phyloP scores from a whole-genome alignment of 176 grass and related monocot species.

The Cenchrus fungigraminus region DNA sequence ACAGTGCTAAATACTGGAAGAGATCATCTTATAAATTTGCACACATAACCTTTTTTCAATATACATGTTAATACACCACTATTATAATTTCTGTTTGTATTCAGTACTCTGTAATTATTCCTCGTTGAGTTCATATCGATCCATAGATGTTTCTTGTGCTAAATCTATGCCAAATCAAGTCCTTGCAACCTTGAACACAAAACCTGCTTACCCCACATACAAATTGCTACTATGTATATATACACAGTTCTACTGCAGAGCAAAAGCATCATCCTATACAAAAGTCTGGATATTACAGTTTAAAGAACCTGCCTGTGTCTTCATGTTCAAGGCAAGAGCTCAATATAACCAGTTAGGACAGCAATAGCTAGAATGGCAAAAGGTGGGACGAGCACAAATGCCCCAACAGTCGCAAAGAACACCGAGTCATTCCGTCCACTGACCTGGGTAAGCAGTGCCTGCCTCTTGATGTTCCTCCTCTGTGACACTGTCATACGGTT shows the following conservation, averaged over 20 bases:
- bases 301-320: not conserved
- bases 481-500: slow-evolving; percentile 68
- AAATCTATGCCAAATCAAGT: slow-evolving; percentile 23
- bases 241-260: slow-evolving; percentile 26
- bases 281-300: slow-evolving; percentile 17
- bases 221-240: slow-evolving; percentile 36
- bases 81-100: too few species aligned
- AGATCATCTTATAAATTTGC: not conserved
- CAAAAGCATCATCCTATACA: slow-evolving; percentile 25
- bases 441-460: slow-evolving; percentile 79
- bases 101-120: not conserved
- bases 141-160: not conserved
- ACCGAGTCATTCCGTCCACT: slow-evolving; percentile 70
- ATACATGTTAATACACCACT: not conserved
- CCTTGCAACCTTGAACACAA: slow-evolving; percentile 25
- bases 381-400: slow-evolving; percentile 84
- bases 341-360: slow-evolving; percentile 76
- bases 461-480: slow-evolving; percentile 93
- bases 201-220: slow-evolving; percentile 32
- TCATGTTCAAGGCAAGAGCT: slow-evolving; percentile 77
- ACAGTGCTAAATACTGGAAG: not conserved
- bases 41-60: not conserved
- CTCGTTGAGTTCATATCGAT: not conserved
- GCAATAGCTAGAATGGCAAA: slow-evolving; percentile 74
- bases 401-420: slow-evolving; percentile 81